Evolutionary conservation across 2,329 filamentous ascomycete genomes (phyloP), one percentile per base, ranked within the genome.

Genomic region (Tolypocladium cylindrosporum): DNA sequence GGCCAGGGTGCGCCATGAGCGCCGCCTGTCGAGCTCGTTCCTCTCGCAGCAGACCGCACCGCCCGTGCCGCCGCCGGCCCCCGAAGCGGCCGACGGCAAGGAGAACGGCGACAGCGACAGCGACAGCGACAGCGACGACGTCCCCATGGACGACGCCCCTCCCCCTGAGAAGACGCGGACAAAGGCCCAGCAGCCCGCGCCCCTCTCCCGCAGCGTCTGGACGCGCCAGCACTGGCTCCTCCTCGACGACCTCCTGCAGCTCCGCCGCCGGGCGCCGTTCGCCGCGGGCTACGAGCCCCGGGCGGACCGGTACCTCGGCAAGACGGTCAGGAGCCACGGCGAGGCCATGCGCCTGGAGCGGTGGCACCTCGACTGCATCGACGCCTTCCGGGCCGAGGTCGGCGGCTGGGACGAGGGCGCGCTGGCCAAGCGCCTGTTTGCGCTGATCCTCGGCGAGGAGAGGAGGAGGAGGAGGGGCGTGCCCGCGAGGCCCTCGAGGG

Each of bases 321-420:
- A 77, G 65, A 73, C 71, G 34, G 76, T 84, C 58, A 66, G 68
- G 31, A 75, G 77, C 36, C 75, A 78, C 41, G 78, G 75, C 52
- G 72, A 76, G 65, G 67, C 69, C 5, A 71, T 85, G 70, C 61
- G 71, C 27, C 70, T 85, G 21, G 75, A 83, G 67, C 66, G 72
- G 58, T 84, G 81, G 81, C 82, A 85, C 59, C 68, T 84, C 21
- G 81, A 85, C 59, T 75, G 83, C 57, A 75, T 84, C 31, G 78
- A 83, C 59, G 81, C 77, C 3, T 85, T 84, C 63, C 70, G 69
- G 58, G 65, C 65, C 14, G 72, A 78, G 59, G 73, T 81, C 3
- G 76, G 75, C 21, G 74, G 71, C 11, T 84, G 81, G 80, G 75
- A 78, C 27, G 80, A 78, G 62, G 70, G 63, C 9, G 69, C 68